Evolutionary conservation across 495 filamentous ascomycete genomes (phyloP), one percentile per base, ranked within the genome.

Genomic region (Podospora pseudocomata): DNA sequence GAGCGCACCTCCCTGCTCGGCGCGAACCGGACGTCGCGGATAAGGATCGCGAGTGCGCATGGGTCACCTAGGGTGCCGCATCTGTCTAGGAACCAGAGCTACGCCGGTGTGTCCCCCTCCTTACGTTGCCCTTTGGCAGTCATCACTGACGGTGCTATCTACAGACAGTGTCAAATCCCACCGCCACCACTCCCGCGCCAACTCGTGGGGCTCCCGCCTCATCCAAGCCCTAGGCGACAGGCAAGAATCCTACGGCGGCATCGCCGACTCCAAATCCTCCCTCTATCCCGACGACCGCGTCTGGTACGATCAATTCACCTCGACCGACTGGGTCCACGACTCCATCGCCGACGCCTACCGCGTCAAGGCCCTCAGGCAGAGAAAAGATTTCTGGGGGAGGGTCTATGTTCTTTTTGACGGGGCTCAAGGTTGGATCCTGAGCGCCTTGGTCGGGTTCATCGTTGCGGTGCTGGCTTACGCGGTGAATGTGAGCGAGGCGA

Each of bases 241-340:
- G 62, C 71, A 71, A 72, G 82, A 81, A 73, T 70, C 73, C 19
- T 49, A 49, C 15, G 39, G 39, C 9, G 83, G 79, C 56, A 79
- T 88, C 65, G 70, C 83, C 23, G 87, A 89, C 54, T 86, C 84
- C 11, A 90, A 90, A 67, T 78, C 83, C 70, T 85, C 83, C 20
- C 74, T 88, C 16, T 87, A 85, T 64, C 77, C 87, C 30, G 92
- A 99, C 73, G 93, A 99, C 63, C 87, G 95, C 19, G 91, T 95
- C 15, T 99, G 95, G 95, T 99, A 99, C 79, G 94, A 99, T 81
- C 95, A 99, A 78, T 97, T 98, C 78, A 97, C 94, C 5, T 97
- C 92, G 11, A 98, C 94, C 72, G 95, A 99, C 78, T 98, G 94
- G 95, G 95, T 99, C 7, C 93, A 96, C 74, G 95, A 99, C 73